phyloP scores from a whole-genome alignment of 192 early-diverging fungal species.

The Coemansia umbellata region DNA sequence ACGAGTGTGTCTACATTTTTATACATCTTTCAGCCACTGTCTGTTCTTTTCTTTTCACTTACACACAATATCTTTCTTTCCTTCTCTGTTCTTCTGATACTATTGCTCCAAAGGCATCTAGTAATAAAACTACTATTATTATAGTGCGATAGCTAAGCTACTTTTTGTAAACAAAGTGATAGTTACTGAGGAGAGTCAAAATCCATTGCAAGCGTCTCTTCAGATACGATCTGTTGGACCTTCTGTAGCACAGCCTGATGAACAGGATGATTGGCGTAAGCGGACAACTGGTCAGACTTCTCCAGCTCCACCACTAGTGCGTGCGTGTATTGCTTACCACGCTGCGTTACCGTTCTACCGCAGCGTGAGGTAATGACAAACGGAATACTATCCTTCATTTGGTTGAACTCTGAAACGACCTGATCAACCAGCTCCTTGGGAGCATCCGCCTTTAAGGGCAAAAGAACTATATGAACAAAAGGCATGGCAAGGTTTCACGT shows the following conservation, averaged over 20 bases:
- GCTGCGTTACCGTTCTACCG: conserved; percentile 31
- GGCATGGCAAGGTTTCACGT: conserved; percentile 7
- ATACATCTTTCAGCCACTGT: too few relatives aligned
- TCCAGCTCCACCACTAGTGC: conserved; percentile 33
- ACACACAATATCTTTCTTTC: neutral
- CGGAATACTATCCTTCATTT: conserved; percentile 16
- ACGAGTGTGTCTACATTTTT: too few relatives aligned
- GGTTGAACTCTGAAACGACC: conserved; percentile 19
- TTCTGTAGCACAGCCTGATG: conserved; percentile 26
- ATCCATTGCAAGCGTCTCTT: conserved; percentile 29
- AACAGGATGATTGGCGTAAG: conserved; percentile 19
- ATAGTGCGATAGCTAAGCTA: too few relatives aligned
- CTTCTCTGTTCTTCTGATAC: neutral
- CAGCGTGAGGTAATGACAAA: conserved; percentile 26
- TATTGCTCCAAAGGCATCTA: too few relatives aligned
- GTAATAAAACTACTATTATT: too few relatives aligned
- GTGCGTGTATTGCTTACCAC: conserved; percentile 39
- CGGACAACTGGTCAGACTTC: conserved; percentile 12
- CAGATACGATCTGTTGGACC: conserved; percentile 23
- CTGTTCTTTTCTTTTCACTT: neutral
- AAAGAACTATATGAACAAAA: conserved; percentile 35
- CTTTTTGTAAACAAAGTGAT: too few relatives aligned
- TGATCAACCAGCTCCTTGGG: conserved; percentile 12
- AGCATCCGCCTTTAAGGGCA: conserved; percentile 21
- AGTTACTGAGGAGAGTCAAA: conserved; percentile 5